A percentile compares a stretch with the other conserved stretches of the same genome.
These are phyloP conservation scores for Fusarium camptoceras DNA, from an alignment of 2,329 filamentous ascomycete genomes.

Conservation along the genomic window DNA sequence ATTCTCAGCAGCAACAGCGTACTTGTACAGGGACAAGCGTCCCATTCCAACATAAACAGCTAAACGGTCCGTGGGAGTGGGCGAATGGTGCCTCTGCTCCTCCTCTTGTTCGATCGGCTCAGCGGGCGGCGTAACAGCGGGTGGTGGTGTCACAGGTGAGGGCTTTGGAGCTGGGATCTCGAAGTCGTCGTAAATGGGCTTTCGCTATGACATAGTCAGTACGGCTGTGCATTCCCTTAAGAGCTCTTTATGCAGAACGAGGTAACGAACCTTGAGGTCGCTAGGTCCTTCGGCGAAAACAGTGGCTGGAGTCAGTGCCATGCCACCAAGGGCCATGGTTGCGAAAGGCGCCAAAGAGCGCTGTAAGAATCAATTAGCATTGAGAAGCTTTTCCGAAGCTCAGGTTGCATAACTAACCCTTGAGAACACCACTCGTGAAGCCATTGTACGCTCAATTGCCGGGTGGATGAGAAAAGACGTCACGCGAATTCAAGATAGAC, in stretches of 20 bases:
- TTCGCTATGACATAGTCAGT: slow-evolving; percentile 55
- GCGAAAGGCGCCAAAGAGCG: slow-evolving; percentile 66
- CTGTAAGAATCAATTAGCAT: slow-evolving; percentile 54
- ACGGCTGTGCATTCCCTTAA: neutral
- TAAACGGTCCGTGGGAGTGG: slow-evolving; percentile 90
- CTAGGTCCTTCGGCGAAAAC: slow-evolving; percentile 65
- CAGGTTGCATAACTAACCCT: slow-evolving; percentile 56
- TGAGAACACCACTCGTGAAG: slow-evolving; percentile 69
- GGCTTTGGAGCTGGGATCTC: slow-evolving; percentile 58
- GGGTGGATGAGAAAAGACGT: slow-evolving; percentile 42
- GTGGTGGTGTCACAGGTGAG: slow-evolving; percentile 46
- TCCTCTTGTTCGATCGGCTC: slow-evolving; percentile 50
- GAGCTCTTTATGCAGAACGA: neutral
- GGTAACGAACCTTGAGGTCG: slow-evolving; percentile 48
- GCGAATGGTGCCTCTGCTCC: slow-evolving; percentile 58
- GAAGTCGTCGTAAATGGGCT: slow-evolving; percentile 85
- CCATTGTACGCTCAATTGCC: slow-evolving; percentile 67
- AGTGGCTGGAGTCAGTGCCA: slow-evolving; percentile 60
- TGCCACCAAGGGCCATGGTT: slow-evolving; percentile 61
- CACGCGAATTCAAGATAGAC: slow-evolving; percentile 45
- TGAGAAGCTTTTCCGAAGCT: slow-evolving; percentile 24
- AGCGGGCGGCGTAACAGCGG: slow-evolving; percentile 46
- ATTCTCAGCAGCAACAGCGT: slow-evolving; percentile 81
- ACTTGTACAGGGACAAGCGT: slow-evolving; percentile 82
- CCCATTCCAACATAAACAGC: slow-evolving; percentile 83